Base-by-base conservation (phyloP, 2,329 filamentous ascomycete species). In the Sporothrix luriei region DNA sequence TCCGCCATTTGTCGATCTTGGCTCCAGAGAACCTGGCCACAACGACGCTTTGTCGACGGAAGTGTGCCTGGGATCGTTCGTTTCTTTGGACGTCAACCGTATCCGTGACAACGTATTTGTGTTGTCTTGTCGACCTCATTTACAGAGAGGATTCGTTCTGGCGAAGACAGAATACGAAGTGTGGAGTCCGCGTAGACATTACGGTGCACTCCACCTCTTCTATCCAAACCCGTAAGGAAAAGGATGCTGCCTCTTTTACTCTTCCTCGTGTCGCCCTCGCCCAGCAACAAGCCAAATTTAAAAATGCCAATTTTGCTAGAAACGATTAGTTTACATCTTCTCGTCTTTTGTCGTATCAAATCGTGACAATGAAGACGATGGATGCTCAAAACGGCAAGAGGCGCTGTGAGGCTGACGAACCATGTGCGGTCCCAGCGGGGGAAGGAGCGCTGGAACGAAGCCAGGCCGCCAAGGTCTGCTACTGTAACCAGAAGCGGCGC, bases 1-100 rank as follows among this genome's bases (percentile, higher is more conserved):
- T 13, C 57, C 57, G 57, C 57, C 57, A 61, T 38, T 61, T 43
- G 57, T 40, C 38, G 57, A 61, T 40, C 55, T 61, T 61, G 55
- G 55, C 33, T 33, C 55, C 55, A 38, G 21, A 38, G 57, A 62
- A 62, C n/a, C 57, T 38, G 57, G 38, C 21, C 57, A 62, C 38
- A 46, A 16, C 11, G 21, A 21, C 13, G 16, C 19, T 43, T 40
- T 16, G 33, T 40, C 21, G n/a, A 7, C 26, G 11, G 49, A 26
- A 24, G 14, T n/a, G 3, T 57, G 29, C 29, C 13, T 16, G 52
- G 11, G 24, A 29, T 10, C 21, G n/a, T 1, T 14, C 24, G 57
- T 62, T 62, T 21, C 46, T 46, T 46, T 62, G 57, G 21, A 62
- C 11, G 46, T 26, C 26, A 21, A 21, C n/a, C 38, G 57, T 43